Base-by-base conservation (phyloP, 2,329 filamentous ascomycete genomes). In the Penicillium sp. region DNA sequence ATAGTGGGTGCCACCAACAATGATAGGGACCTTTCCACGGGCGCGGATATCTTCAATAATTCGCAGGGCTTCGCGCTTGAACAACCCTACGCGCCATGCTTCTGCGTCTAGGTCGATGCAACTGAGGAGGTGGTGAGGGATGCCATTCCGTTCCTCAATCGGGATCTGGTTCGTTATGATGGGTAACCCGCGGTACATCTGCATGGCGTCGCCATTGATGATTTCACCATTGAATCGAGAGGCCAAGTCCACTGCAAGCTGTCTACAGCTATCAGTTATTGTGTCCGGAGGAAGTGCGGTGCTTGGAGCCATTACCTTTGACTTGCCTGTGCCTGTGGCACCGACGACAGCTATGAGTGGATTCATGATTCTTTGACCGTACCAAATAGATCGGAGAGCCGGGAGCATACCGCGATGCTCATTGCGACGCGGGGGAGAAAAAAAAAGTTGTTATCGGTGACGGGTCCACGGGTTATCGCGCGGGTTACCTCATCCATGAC, bases 201-300 rank as follows among this genome's bases (percentile, higher is more conserved):
- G 94, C 91, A 99, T 96, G 38, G 94, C 94, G 79, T 99, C 94
- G 45, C 90, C 90, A 70, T 99, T 99, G 76, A 99, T 91, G 50
- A 99, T 84, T 73, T 99, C 94, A 68, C 95, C 94, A 72, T 94
- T 87, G 74, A 91, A 92, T 23, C 82, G 84, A 40, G 81, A 81
- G 1, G 95, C 94, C 49, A 99, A 77, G 60, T 96, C 90, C 39
- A 99, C 88, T 9, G 94, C 94, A 62, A 97, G 83, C 91, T 96
- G 64, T 63, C 60, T 69, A 58, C 56, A 68, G 51, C 52, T 46
- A 61, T 75, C 61, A 72, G 66, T 45, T 31, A 52, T 55, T 13
- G 23, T 4, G 15, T 47, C 37, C 18, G 2, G n/a, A 44, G 23
- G 31, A 16, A 31, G 35, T n/a, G 31, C 9, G 45, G 25, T 31